Evolutionary conservation across 2,329 filamentous ascomycete genomes (phyloP).

Genomic region (Colletotrichum theobromicola): DNA sequence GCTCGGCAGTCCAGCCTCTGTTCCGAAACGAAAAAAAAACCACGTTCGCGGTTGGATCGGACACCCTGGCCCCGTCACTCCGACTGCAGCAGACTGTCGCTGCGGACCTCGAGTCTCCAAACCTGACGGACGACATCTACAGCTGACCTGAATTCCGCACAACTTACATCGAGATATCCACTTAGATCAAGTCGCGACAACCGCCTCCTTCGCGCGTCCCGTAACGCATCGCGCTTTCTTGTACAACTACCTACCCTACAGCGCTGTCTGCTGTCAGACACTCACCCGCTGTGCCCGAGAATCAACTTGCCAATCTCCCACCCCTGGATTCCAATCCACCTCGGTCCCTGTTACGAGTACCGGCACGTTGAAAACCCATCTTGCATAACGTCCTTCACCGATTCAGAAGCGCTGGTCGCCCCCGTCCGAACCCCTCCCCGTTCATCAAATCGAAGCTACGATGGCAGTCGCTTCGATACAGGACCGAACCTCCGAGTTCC

Average conservation of each 20-base stretch:
- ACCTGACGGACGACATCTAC: background rate
- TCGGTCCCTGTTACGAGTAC: background rate
- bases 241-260: background rate
- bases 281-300: background rate
- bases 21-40: slow-evolving; percentile 1
- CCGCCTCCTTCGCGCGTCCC: background rate
- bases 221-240: background rate
- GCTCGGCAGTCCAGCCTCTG: background rate
- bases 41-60: slow-evolving; percentile 15
- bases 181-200: background rate
- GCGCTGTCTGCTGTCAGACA: background rate
- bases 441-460: slow-evolving; percentile 19
- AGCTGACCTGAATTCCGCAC: background rate
- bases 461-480: slow-evolving; percentile 83
- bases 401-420: slow-evolving; percentile 3
- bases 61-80: slow-evolving; percentile 19
- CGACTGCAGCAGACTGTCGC: background rate
- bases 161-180: background rate
- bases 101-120: background rate
- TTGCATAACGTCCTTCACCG: background rate
- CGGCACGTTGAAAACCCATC: background rate
- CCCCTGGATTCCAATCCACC: background rate
- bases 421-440: background rate
- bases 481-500: slow-evolving; percentile 96
- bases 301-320: background rate